Base-by-base conservation (phyloP, 1,139 yeast genomes). In the Sugiyamaella japonica region DNA sequence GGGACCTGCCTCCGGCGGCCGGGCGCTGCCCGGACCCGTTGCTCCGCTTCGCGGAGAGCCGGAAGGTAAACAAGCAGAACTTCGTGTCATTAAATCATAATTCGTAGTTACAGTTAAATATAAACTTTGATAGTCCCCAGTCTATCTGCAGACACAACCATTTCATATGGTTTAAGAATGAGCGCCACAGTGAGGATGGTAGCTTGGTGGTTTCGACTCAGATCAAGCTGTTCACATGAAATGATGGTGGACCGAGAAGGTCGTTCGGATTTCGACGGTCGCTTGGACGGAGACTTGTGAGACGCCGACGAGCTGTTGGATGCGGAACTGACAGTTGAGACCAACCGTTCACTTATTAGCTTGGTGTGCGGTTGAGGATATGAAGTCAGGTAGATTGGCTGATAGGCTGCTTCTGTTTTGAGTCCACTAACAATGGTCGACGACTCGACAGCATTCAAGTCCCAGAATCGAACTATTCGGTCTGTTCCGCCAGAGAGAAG, bases 81-180 rank as follows among this genome's bases (percentile, higher is more conserved):
- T n/a, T n/a, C n/a, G n/a, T n/a, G 40, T 52, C 40, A 28, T 41
- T 34, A 28, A 53, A 17, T 43, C 44, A 29, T 28, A 34, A 31
- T 25, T 23, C 38, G 16, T 34, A 34, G 38, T 12, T 34, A 7
- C n/a, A 34, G 32, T 53, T 66, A 81, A 64, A 76, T 78, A 67
- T 78, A 83, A 1, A 86, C 77, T 64, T 81, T 81, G 39, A 86
- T 74, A 7, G 72, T 72, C 0, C 95, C 95, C 46, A 79, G 73
- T 50, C 88, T 68, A 62, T 86, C 93, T 2, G 75, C 88, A 1
- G 86, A 75, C 1, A 86, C 71, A 6, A 86, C 67, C 83, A 86
- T 78, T 47, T 79, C 81, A 60, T 76, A 82, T 0, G 93, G 91
- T 15, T 69, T 68, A 9, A 71, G 63, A 16, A 82, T 59, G 15